These are phyloP conservation scores for Tetrahymena thermophila DNA, from an alignment of 73 alveolate species.

Conservation along the genomic window DNA sequence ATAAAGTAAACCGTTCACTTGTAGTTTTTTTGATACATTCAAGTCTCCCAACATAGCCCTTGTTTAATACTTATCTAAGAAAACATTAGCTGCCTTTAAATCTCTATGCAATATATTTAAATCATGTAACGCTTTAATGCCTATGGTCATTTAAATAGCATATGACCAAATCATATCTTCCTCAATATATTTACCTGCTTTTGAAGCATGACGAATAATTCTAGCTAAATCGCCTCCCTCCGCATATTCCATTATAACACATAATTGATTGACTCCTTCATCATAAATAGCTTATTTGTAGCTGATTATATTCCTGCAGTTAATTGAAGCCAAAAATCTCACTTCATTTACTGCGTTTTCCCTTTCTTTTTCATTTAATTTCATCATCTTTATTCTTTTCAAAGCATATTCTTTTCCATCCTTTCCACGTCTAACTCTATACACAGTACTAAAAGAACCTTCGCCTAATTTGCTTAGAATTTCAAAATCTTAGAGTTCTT, in stretches of 20 bases:
- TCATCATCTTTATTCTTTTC: slow-evolving; percentile 61
- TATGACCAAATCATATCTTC: slow-evolving; percentile 83
- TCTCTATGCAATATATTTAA: slow-evolving; percentile 78
- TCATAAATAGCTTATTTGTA: slow-evolving; percentile 77
- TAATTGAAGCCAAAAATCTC: slow-evolving; percentile 51
- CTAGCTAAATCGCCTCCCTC: slow-evolving; percentile 80
- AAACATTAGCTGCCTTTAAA: slow-evolving; percentile 83
- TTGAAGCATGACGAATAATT: slow-evolving; percentile 54
- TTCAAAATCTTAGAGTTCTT: slow-evolving; percentile 16
- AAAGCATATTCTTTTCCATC: slow-evolving; percentile 62
- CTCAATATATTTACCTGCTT: slow-evolving; percentile 44
- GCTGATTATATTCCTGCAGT: slow-evolving; percentile 60
- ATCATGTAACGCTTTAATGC: slow-evolving; percentile 75
- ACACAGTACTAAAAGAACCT: slow-evolving; percentile 63
- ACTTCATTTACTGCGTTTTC: slow-evolving; percentile 62
- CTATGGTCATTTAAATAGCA: slow-evolving; percentile 66
- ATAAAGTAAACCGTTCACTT: slow-evolving; percentile 72
- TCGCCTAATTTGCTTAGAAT: slow-evolving; percentile 41
- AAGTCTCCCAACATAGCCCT: slow-evolving; percentile 81
- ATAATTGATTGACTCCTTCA: slow-evolving; percentile 26
- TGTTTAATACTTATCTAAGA: slow-evolving; percentile 49
- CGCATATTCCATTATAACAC: slow-evolving; percentile 83
- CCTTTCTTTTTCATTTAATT: slow-evolving; percentile 57
- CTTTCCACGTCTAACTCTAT: slow-evolving; percentile 42
- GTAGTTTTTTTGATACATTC: slow-evolving; percentile 72